Evolutionary conservation across 2,329 filamentous ascomycete species (phyloP), one percentile per base, ranked within the genome.

Genomic region (Fusarium sp.): DNA sequence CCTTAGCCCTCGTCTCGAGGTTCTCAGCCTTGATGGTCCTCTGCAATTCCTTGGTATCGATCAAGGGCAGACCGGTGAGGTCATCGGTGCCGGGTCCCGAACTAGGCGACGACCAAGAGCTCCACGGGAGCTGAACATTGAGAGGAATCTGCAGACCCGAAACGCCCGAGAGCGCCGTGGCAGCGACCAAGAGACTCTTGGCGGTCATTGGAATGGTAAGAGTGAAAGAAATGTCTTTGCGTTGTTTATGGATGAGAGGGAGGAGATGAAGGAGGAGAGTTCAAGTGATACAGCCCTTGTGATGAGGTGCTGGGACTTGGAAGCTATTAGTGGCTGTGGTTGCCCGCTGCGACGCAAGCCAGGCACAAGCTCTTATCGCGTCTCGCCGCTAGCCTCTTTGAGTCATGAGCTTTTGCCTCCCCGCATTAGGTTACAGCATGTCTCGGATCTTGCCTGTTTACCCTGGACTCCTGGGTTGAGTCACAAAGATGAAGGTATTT

Each of bases 1-100:
- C 81, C 76, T 91, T 84, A 6, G 92, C 89, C 22, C 91, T 89
- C 6, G 84, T 81, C 47, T 91, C 81, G 8, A 94, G 87, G 27
- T 87, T 89, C 20, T 88, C 83, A 45, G 83, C 81, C 20, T 83
- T 85, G 81, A 94, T 92, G 68, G 83, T 84, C 18, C 82, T 83
- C 81, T 93, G 89, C 3, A 93, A 84, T 16, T 83, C 81, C 77
- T 89, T 83, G 56, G 88, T 88, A 78, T 87, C 86, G 57, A 92
- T 83, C 62, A 89, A 67, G 2, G 84, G 85, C 75, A 80, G 79
- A 75, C 81, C 67, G 52, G 65, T 40, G 66, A 74, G 68, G 50
- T 78, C 72, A 58, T 69, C 68, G 24, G 66, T 52, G n/a, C 68
- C 35, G 67, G 62, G 42, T 47, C 42, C 62, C 27, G 77, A 56